phyloP scores from a whole-genome alignment of 257 asterid genomes.

The Solanum gracilifrons region DNA sequence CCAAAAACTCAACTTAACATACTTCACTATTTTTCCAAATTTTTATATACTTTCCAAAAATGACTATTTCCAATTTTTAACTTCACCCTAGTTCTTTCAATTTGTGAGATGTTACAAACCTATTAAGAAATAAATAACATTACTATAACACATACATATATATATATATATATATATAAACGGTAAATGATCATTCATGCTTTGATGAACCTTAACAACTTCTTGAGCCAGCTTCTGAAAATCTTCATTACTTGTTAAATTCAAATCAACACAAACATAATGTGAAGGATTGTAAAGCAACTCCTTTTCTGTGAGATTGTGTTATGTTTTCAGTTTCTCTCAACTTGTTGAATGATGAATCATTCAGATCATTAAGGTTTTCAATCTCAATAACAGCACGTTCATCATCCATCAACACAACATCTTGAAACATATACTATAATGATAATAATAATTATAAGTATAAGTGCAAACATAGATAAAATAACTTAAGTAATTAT shows the following conservation, averaged over 20 bases:
- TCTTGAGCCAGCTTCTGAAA: background rate
- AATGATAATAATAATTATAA: no score
- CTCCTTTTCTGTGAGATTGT: background rate
- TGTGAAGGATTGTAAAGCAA: background rate
- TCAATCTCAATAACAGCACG: background rate
- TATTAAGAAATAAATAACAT: no score
- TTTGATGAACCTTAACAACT: no score
- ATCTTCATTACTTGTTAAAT: background rate
- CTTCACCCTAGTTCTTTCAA: no score
- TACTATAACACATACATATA: no score
- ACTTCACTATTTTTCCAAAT: no score
- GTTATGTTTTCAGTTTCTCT: background rate
- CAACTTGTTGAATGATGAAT: background rate
- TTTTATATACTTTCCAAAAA: no score
- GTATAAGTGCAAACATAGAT: background rate
- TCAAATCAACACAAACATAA: background rate
- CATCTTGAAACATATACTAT: background rate
- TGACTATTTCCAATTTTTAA: no score
- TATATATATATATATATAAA: no score
- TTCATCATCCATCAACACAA: background rate
- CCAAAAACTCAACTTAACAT: no score
- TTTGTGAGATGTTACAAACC: no score
- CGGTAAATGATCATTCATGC: background rate
- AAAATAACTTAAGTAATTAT: no score
- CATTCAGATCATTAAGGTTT: background rate